A percentile compares a stretch with the other conserved stretches of the same genome.
Evolutionary conservation across 306 rosid genomes (phyloP).

Genomic region (Senna tora): DNA sequence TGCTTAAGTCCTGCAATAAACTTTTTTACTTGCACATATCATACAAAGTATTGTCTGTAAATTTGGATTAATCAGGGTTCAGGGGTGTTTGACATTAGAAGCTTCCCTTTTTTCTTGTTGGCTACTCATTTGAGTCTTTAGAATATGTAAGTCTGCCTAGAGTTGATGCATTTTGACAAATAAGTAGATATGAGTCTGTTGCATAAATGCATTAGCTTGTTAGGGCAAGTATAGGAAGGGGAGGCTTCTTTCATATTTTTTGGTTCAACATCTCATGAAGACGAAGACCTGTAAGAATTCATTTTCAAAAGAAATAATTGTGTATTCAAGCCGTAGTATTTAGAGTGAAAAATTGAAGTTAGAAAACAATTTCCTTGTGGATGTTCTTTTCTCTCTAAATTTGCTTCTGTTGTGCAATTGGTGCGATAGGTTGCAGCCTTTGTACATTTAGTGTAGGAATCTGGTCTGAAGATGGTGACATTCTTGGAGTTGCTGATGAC

Average conservation of each 20-base stretch:
- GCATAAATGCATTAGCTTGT: not conserved
- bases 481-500: constrained; percentile 88
- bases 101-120: not conserved
- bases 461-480: constrained; percentile 82
- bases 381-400: not conserved
- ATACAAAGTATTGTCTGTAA: not conserved
- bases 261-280: not conserved
- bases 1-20: not conserved
- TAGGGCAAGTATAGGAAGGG: not conserved
- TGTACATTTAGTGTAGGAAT: constrained; percentile 80
- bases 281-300: not conserved
- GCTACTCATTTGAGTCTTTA: constrained; percentile 2
- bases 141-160: too few species aligned
- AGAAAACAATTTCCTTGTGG: not conserved
- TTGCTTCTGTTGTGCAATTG: constrained; percentile 36
- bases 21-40: not conserved
- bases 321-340: not conserved
- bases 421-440: constrained; percentile 57
- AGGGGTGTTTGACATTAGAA: not conserved
- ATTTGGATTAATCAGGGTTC: not conserved
- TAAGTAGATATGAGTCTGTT: not conserved
- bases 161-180: not conserved
- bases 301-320: not conserved
- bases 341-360: constrained; percentile 8
- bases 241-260: not conserved